Conservation (phyloP, 2,329 filamentous ascomycete species). For the Colletotrichum tamarilloi region DNA sequence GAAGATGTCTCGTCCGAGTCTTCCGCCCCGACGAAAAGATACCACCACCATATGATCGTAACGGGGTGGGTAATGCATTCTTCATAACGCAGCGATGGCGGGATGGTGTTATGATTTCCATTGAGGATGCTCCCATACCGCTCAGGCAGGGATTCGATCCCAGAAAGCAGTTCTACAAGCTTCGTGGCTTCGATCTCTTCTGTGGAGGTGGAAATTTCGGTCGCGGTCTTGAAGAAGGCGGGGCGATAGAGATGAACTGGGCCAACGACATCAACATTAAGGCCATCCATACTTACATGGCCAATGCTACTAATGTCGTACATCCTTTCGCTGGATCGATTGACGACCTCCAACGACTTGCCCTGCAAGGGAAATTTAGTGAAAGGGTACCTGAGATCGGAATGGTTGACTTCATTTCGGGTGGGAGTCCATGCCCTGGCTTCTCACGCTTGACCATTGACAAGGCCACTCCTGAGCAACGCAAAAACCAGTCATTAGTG, state of each 20-base stretch:
- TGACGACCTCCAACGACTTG: slow-evolving; percentile 71
- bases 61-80: slow-evolving; percentile 75
- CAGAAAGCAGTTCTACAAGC: slow-evolving; percentile 43
- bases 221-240: slow-evolving; percentile 78
- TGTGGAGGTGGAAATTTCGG: slow-evolving; percentile 84
- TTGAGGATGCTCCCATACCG: slow-evolving; percentile 17
- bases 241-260: slow-evolving; percentile 72
- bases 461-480: slow-evolving; percentile 64
- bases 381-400: slow-evolving; percentile 66
- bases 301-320: slow-evolving; percentile 63
- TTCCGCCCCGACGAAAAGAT: slow-evolving; percentile 60
- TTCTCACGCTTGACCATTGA: slow-evolving; percentile 74
- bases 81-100: slow-evolving; percentile 62
- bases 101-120: slow-evolving; percentile 37
- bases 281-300: slow-evolving; percentile 79
- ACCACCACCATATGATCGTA: slow-evolving; percentile 71
- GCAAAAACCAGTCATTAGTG: slow-evolving; percentile 80
- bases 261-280: slow-evolving; percentile 73
- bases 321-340: slow-evolving; percentile 77
- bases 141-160: slow-evolving; percentile 69
- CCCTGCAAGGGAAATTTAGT: slow-evolving; percentile 62
- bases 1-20: slow-evolving; percentile 70
- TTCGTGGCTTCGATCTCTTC: slow-evolving; percentile 77
- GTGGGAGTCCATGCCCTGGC: slow-evolving; percentile 81
- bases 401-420: slow-evolving; percentile 75